phyloP scores from a whole-genome alignment of 305 asterid genomes.

The Fraxinus latifolia region DNA sequence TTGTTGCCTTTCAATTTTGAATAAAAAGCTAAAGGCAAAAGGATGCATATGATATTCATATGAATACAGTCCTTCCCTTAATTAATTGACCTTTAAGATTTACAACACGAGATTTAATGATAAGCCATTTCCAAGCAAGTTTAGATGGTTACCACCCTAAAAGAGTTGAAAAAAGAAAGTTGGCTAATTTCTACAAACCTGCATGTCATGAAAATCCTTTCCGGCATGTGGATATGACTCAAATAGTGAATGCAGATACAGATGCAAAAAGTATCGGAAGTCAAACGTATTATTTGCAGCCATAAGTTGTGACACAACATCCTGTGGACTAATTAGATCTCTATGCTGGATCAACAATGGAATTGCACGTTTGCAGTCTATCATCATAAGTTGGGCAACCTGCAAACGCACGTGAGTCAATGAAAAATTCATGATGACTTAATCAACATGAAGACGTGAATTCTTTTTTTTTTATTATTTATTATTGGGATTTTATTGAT shows the following conservation, averaged over 20 bases:
- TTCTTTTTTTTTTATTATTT: background rate
- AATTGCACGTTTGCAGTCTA: slow-evolving; percentile 77
- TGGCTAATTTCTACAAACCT: slow-evolving; percentile 48
- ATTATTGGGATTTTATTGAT: background rate
- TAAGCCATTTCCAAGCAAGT: slow-evolving; percentile 7
- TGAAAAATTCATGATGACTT: background rate
- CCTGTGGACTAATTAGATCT: slow-evolving; percentile 68
- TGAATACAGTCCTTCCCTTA: background rate
- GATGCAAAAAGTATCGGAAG: slow-evolving; percentile 54
- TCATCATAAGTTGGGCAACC: slow-evolving; percentile 95
- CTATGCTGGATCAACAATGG: slow-evolving; percentile 70
- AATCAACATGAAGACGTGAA: background rate
- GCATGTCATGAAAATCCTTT: slow-evolving; percentile 94
- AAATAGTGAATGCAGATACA: slow-evolving; percentile 74
- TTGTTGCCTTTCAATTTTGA: background rate
- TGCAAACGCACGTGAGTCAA: slow-evolving; percentile 36
- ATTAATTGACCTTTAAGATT: background rate
- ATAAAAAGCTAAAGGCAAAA: slow-evolving; percentile 7
- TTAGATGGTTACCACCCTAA: slow-evolving; percentile 1
- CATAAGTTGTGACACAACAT: slow-evolving; percentile 77
- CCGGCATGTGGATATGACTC: slow-evolving; percentile 84
- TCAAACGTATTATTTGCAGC: slow-evolving; percentile 58
- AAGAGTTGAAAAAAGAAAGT: background rate
- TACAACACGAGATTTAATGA: background rate
- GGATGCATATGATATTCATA: background rate